Percentiles rank a stretch among this genome's conserved stretches.
Evolutionary conservation across 139 green algal species (phyloP).

Genomic region (Chlamydomonas schloesseri): DNA sequence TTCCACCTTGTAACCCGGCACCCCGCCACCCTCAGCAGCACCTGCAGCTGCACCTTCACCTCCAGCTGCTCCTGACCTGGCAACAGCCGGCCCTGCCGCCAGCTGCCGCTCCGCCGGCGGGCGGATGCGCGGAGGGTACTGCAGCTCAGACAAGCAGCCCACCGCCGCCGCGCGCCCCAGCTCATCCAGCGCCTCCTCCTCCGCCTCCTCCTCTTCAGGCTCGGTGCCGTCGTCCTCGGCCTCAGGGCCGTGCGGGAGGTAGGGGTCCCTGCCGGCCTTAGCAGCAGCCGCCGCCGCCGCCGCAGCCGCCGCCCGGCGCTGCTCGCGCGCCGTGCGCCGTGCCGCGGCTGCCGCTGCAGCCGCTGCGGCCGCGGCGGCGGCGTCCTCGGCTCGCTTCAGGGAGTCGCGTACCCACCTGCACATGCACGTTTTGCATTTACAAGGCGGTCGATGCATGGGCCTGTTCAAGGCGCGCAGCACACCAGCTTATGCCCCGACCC

Average conservation of each 20-base stretch:
- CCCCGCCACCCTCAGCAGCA: background rate
- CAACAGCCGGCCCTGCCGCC: background rate
- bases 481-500: background rate
- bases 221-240: background rate
- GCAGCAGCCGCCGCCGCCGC: too few relatives aligned
- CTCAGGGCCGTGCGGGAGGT: background rate
- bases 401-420: constrained; percentile 31
- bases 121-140: constrained; percentile 18
- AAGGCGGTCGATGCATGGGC: background rate
- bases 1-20: too few relatives aligned
- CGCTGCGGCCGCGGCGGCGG: background rate
- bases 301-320: background rate
- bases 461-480: background rate
- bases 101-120: constrained; percentile 5
- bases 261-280: too few relatives aligned
- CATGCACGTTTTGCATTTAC: too few relatives aligned
- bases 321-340: background rate
- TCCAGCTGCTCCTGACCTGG: background rate
- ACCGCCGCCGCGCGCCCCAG: background rate
- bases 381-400: constrained; percentile 8
- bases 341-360: background rate
- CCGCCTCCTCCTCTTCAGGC: background rate
- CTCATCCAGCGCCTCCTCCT: background rate
- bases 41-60: background rate
- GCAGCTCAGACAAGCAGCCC: constrained; percentile 13